These are phyloP conservation scores for Xylaria sp. DNA, from an alignment of 2,329 filamentous ascomycete genomes.

Conservation along the genomic window DNA sequence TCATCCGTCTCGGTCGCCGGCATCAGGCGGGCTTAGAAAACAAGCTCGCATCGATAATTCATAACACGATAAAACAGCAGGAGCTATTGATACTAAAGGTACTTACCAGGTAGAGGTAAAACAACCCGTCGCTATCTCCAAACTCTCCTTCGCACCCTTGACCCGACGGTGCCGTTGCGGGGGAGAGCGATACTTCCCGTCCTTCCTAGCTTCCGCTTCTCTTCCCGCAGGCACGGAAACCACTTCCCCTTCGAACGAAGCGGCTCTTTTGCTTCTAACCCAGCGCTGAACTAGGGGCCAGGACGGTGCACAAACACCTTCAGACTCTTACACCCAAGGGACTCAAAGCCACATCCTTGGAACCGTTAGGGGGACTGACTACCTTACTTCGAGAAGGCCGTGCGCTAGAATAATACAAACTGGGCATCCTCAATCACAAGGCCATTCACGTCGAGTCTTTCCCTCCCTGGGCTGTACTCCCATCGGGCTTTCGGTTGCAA, in stretches of 20 bases:
- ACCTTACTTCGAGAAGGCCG: conserved; percentile 11
- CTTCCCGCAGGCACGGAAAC: neutral
- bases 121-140: neutral
- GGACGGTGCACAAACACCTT: conserved; percentile 9
- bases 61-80: conserved; percentile 1
- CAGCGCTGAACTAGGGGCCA: neutral
- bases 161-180: neutral
- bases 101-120: conserved; percentile 10
- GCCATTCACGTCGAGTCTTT: neutral
- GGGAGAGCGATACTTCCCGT: conserved; percentile 10
- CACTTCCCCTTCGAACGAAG: neutral
- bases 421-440: neutral
- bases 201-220: neutral
- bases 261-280: conserved; percentile 11
- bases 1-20: neutral
- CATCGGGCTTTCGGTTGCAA: conserved; percentile 1
- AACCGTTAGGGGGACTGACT: neutral
- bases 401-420: conserved; percentile 3
- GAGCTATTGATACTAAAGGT: neutral
- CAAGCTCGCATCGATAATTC: conserved; percentile 1
- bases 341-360: conserved; percentile 18
- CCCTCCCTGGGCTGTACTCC: neutral
- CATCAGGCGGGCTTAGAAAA: neutral
- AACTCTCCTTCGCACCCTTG: neutral
- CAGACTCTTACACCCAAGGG: conserved; percentile 3